Evolutionary conservation across 2,329 filamentous ascomycete genomes (phyloP), one percentile per base, ranked within the genome.

Genomic region (Westerdykella ornata): DNA sequence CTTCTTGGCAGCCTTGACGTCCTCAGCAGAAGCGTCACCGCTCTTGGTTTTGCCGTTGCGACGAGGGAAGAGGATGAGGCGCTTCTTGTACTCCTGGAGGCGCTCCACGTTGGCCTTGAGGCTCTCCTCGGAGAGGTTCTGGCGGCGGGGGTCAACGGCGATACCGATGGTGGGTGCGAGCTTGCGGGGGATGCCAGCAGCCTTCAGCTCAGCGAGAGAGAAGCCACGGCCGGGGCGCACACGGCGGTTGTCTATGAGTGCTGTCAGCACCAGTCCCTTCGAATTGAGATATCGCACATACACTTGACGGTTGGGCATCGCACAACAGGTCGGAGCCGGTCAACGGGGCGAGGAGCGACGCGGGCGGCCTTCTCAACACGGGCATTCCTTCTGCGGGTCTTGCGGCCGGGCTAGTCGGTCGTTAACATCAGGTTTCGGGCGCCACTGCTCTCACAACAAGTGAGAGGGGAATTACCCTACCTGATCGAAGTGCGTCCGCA

Each of bases 401-500:
- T 98, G 76, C 88, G 88, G 72, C 90, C 92, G 72, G 92, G 84
- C 90, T 98, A 52, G 50, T 49, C 45, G 50, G 45, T 46, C 49
- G 58, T 67, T 62, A 63, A 54, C 54, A 58, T 55, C 50, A 57
- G 48, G 44, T 53, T 49, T 52, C 69, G 71, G 72, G 72, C 71
- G 72, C 72, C 71, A 68, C 70, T 68, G 62, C 71, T 72, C 71
- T 74, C 70, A 72, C 50, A 43, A 48, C 8, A 47, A 46, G 44
- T 65, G 68, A 72, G 65, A 71, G 70, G 74, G 73, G 70, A 73
- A 68, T 76, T 90, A 94, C 30, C 30, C 30, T 33, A 33, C 90
- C 88, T 97, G 92, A 81, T 98, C 88, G 79, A 98, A 98, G 82
- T 98, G 92, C 75, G 87, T 86, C 77, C 88, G 87, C 71, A 98